Evolutionary conservation across 2,329 filamentous ascomycete species (phyloP).

Genomic region (Periconia sp.): DNA sequence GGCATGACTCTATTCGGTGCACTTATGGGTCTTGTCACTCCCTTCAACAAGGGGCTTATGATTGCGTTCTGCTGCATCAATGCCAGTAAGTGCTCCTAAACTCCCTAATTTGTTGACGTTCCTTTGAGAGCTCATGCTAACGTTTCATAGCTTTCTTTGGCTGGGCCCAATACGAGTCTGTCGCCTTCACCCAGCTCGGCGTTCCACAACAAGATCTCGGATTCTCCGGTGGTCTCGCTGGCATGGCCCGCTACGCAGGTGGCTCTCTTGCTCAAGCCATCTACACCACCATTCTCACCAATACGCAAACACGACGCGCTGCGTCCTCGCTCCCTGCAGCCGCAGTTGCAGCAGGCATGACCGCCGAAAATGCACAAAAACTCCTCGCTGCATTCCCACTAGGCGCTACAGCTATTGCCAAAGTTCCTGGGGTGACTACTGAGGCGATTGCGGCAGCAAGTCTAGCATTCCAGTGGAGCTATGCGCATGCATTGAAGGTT

Average conservation of each 20-base stretch:
- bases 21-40: conserved; percentile 53
- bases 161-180: conserved; percentile 38
- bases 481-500: conserved; percentile 28
- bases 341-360: conserved; percentile 27
- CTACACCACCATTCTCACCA: conserved; percentile 53
- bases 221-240: conserved; percentile 47
- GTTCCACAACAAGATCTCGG: conserved; percentile 56
- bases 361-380: conserved; percentile 23
- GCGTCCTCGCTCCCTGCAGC: conserved; percentile 25
- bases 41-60: conserved; percentile 53
- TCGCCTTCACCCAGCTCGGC: conserved; percentile 40
- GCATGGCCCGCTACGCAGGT: conserved; percentile 33
- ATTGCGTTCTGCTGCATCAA: conserved; percentile 56
- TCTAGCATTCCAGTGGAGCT: conserved; percentile 27
- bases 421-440: conserved; percentile 20
- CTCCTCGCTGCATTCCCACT: conserved; percentile 30
- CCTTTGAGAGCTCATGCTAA: conserved; percentile 1
- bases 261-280: conserved; percentile 30
- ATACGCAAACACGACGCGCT: conserved; percentile 27
- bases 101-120: background rate
- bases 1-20: conserved; percentile 58
- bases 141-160: conserved; percentile 26
- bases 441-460: conserved; percentile 24
- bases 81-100: conserved; percentile 31
- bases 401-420: conserved; percentile 25